Conservation (phyloP, 1,284 basidiomycete species). For the Heterobasidion irregulare region DNA sequence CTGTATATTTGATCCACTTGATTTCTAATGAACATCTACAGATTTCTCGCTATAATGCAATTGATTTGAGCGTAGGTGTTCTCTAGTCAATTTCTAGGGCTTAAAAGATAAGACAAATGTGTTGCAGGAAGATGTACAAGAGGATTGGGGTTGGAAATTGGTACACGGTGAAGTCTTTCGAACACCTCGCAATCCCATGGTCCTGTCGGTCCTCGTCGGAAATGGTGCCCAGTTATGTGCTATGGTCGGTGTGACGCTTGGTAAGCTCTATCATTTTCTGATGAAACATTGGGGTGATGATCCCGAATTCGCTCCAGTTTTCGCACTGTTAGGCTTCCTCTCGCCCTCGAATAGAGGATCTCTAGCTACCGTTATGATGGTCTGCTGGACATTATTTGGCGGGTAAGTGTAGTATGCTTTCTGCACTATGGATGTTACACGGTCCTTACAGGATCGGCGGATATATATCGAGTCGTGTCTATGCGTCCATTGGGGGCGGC, state of each 20-base stretch:
- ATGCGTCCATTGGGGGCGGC: slow-evolving; percentile 76
- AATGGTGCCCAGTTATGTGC: slow-evolving; percentile 87
- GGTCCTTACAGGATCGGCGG: slow-evolving; percentile 62
- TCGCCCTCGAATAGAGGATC: slow-evolving; percentile 95
- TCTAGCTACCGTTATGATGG: slow-evolving; percentile 92
- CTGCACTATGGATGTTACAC: neutral
- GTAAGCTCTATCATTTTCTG: slow-evolving; percentile 26
- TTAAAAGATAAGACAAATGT: neutral
- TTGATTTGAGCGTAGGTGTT: slow-evolving; percentile 73
- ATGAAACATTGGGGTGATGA: too few relatives aligned
- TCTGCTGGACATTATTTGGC: slow-evolving; percentile 94
- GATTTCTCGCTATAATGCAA: slow-evolving; percentile 94
- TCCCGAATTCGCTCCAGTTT: slow-evolving; percentile 41
- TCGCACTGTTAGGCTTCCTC: slow-evolving; percentile 95
- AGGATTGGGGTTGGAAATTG: slow-evolving; percentile 98
- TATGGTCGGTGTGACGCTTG: slow-evolving; percentile 86
- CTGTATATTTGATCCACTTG: slow-evolving; percentile 25
- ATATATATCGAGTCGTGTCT: slow-evolving; percentile 83
- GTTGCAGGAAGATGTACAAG: slow-evolving; percentile 85
- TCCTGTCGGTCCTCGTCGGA: slow-evolving; percentile 81
- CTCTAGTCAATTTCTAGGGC: neutral
- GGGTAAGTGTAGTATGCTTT: slow-evolving; percentile 32
- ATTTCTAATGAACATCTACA: slow-evolving; percentile 27
- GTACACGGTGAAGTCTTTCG: slow-evolving; percentile 97
- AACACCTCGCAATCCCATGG: slow-evolving; percentile 69